Evolutionary conservation across 1,284 basidiomycete genomes (phyloP), one percentile per base, ranked within the genome.

Genomic region (Bjerkandera adusta): DNA sequence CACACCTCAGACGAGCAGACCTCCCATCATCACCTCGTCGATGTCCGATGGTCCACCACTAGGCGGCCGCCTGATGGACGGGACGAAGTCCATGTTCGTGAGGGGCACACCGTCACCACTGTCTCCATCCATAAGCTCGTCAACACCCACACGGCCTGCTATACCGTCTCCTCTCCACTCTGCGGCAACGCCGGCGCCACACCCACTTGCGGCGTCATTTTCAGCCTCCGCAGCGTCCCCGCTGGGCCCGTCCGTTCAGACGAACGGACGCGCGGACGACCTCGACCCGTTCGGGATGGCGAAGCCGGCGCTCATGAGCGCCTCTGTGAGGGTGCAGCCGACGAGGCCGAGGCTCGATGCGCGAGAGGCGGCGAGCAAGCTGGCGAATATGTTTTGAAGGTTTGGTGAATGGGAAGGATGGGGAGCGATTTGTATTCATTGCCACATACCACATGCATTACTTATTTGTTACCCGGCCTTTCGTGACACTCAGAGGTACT

Each of bases 351-450:
- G 83, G 55, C 62, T 92, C 57, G 89, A 92, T 64, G 81, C 89
- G 5, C 73, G 81, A 55, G 83, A 91, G 62, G 89, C 89, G n/a
- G 89, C 89, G 18, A 89, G 86, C 63, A 91, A 90, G 63, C 73
- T 92, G 46, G 89, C 88, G 6, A 91, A 91, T 60, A 88, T 91
- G 83, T 87, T 90, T 60, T 91, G 25, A 18, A 27, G n/a, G n/a
- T n/a, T 24, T 36, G 24, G 16, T n/a, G 21, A 15, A 25, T 16
- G 29, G n/a, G 18, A n/a, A 16, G 21, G 25, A n/a, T 24, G 36
- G 18, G 36, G 36, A 18, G 20, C 7, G 36, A 12, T 36, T 36
- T 15, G 35, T 4, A n/a, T n/a, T n/a, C n/a, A n/a, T n/a, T n/a
- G n/a, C n/a, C n/a, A n/a, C n/a, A n/a, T n/a, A n/a, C n/a, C n/a